Evolutionary conservation across 345 rosid species (phyloP).

Genomic region (Arabidopsis suecica): DNA sequence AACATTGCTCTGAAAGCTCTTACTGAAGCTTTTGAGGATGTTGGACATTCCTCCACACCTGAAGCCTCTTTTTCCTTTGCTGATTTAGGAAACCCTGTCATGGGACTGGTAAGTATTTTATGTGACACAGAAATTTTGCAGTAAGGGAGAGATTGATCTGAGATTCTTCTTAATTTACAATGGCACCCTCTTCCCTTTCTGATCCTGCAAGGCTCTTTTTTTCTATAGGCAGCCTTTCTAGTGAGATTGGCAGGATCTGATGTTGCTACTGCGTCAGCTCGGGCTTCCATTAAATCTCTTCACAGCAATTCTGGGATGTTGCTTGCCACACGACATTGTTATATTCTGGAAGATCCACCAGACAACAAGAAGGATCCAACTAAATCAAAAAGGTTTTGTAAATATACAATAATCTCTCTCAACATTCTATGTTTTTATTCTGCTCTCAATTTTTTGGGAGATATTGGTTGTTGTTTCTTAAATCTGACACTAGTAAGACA

Average conservation of each 20-base stretch:
- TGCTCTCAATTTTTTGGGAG: slow-evolving; percentile 28
- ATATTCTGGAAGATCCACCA: slow-evolving; percentile 90
- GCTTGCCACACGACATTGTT: slow-evolving; percentile 88
- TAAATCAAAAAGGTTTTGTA: slow-evolving; percentile 59
- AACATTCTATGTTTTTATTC: slow-evolving; percentile 13
- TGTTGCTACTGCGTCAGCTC: slow-evolving; percentile 75
- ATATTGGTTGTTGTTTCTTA: slow-evolving; percentile 27
- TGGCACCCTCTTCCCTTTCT: slow-evolving; percentile 14
- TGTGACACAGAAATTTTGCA: slow-evolving; percentile 4
- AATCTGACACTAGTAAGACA: slow-evolving; percentile 47
- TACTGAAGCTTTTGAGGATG: slow-evolving; percentile 84
- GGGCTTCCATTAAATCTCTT: slow-evolving; percentile 67
- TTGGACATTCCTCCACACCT: slow-evolving; percentile 68
- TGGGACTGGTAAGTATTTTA: slow-evolving; percentile 85
- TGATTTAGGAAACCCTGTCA: slow-evolving; percentile 94
- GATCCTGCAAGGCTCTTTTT: slow-evolving; percentile 25
- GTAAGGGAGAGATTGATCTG: neutral
- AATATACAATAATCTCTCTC: neutral
- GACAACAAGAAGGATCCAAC: slow-evolving; percentile 58
- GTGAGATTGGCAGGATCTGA: slow-evolving; percentile 68
- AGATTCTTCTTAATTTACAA: slow-evolving; percentile 11
- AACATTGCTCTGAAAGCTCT: slow-evolving; percentile 74
- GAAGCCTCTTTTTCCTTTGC: slow-evolving; percentile 80
- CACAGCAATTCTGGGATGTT: slow-evolving; percentile 61
- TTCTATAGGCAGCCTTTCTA: slow-evolving; percentile 77